These are phyloP conservation scores for Quillaja saponaria DNA, from an alignment of 306 rosid species.

Conservation along the genomic window DNA sequence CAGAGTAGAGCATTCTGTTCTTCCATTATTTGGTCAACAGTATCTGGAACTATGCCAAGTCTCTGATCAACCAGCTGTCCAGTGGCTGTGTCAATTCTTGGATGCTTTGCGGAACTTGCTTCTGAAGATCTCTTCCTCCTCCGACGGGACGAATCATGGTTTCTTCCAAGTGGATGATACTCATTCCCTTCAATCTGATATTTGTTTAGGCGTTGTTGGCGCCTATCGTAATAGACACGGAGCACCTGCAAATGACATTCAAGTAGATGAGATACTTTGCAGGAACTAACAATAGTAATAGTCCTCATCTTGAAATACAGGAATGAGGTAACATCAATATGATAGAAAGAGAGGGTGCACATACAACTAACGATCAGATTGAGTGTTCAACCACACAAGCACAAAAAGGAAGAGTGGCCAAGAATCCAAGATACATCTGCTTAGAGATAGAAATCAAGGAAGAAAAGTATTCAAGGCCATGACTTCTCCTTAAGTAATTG, in stretches of 20 bases:
- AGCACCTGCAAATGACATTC: conserved; percentile 64
- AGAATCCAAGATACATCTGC: too few relatives aligned
- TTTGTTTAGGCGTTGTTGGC: conserved; percentile 50
- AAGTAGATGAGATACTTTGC: not conserved
- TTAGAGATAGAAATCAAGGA: too few relatives aligned
- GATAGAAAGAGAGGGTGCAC: not conserved
- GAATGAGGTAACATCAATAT: too few relatives aligned
- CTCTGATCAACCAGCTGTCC: conserved; percentile 37
- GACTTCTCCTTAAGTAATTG: too few relatives aligned
- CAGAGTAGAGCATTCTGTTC: conserved; percentile 40
- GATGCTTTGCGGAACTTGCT: conserved; percentile 46
- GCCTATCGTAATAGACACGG: conserved; percentile 60
- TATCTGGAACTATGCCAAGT: conserved; percentile 27
- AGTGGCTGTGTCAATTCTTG: conserved; percentile 45
- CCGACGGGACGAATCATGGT: conserved; percentile 39
- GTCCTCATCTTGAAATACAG: conserved; percentile 22
- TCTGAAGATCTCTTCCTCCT: conserved; percentile 42
- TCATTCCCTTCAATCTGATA: conserved; percentile 41
- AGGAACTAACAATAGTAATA: not conserved
- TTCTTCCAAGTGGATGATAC: conserved; percentile 30
- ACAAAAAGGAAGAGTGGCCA: too few relatives aligned
- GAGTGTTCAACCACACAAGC: too few relatives aligned
- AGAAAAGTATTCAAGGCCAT: too few relatives aligned
- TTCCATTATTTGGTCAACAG: conserved; percentile 36
- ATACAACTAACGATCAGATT: not conserved